phyloP scores from a whole-genome alignment of 129 eudicot species.

The Solidago caesia region DNA sequence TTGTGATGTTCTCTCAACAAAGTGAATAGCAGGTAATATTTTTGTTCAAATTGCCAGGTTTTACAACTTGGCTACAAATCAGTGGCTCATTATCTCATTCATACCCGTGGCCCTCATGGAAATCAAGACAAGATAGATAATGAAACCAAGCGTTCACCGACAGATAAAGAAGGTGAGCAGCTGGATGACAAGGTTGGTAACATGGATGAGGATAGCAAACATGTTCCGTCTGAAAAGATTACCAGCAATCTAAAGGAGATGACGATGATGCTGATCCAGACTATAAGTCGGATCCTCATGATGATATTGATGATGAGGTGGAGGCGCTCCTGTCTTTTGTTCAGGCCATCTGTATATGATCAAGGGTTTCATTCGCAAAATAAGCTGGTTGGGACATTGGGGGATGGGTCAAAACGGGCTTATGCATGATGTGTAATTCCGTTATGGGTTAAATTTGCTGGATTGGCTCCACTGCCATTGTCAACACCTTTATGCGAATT shows the following conservation, averaged over 20 bases:
- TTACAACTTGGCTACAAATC: constrained; percentile 52
- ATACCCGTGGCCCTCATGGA: constrained; percentile 35
- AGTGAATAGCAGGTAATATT: not conserved
- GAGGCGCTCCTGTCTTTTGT: not conserved
- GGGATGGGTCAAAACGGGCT: too few species aligned
- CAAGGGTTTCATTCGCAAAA: not conserved
- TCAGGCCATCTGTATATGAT: not conserved
- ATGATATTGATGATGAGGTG: constrained; percentile 23
- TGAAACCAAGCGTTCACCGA: constrained; percentile 12
- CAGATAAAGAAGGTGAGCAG: constrained; percentile 23
- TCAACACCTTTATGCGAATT: too few species aligned
- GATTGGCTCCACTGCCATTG: too few species aligned
- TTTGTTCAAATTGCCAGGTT: constrained; percentile 37
- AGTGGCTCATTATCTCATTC: constrained; percentile 77
- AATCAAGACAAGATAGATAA: constrained; percentile 26
- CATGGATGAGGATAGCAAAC: constrained; percentile 28
- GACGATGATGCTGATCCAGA: constrained; percentile 35
- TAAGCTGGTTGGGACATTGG: too few species aligned
- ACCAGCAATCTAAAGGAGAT: constrained; percentile 15
- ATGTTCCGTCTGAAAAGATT: constrained; percentile 7
- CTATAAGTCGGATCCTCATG: constrained; percentile 30
- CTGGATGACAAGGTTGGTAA: constrained; percentile 17
- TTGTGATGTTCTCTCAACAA: not conserved
- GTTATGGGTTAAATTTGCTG: too few species aligned
- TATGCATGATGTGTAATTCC: too few species aligned